phyloP scores from a whole-genome alignment of 2,329 filamentous ascomycete species.

The Camillea tinctor region DNA sequence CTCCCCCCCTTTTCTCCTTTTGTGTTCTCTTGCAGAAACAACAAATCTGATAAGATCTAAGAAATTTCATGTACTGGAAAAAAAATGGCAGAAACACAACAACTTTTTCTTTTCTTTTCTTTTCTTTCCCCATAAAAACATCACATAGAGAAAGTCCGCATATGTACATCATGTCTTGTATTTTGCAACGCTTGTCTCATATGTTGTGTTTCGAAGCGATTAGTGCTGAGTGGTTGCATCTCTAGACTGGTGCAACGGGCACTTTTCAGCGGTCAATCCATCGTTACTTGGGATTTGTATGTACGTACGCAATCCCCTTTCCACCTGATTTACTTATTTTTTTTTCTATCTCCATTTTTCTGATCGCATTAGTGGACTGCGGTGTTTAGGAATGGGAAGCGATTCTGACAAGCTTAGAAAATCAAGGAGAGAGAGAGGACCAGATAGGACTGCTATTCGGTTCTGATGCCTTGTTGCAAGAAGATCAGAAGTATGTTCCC shows the following conservation, averaged over 20 bases:
- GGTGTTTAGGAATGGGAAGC: too few species aligned
- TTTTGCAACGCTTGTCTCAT: conserved; percentile 22
- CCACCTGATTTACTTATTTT: too few species aligned
- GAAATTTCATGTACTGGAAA: too few species aligned
- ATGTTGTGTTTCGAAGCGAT: conserved; percentile 20
- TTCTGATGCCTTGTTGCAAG: conserved; percentile 1
- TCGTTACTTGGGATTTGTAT: conserved; percentile 7
- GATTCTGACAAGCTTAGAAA: not conserved
- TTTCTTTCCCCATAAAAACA: too few species aligned
- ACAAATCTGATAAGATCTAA: too few species aligned
- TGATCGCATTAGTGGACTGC: conserved; percentile 2
- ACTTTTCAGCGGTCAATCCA: conserved; percentile 21
- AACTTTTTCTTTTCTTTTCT: too few species aligned
- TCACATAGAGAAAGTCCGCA: not conserved
- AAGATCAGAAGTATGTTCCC: not conserved
- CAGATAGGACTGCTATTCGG: not conserved
- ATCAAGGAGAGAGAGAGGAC: too few species aligned
- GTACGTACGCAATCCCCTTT: conserved; percentile 7
- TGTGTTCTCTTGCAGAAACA: too few species aligned
- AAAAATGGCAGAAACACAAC: not conserved
- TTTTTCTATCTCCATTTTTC: conserved; percentile 2
- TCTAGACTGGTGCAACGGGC: conserved; percentile 15
- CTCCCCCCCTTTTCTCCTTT: too few species aligned
- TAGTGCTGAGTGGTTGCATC: conserved; percentile 14
- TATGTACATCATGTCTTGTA: conserved; percentile 2